Evolutionary conservation across 352 stramenopile genomes (phyloP), one percentile per base, ranked within the genome.

Genomic region (Phytophthora ramorum): DNA sequence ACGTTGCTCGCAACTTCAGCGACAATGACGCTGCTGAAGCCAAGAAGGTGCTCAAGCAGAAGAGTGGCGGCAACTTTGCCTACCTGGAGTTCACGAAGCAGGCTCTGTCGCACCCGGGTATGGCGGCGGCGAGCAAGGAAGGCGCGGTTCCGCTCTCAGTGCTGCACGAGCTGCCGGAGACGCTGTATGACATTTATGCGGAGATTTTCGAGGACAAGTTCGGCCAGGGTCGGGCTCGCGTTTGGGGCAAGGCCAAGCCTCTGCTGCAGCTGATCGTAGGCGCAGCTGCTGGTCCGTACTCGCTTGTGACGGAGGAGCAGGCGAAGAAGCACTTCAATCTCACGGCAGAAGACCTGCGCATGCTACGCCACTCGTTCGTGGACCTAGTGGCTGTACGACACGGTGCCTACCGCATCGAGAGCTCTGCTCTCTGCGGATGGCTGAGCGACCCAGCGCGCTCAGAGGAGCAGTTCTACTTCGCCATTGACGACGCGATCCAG

Each of bases 201-300:
- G 83, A 93, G 64, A 93, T 96, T 40, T 96, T 96, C 46, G 83
- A 96, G 49, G 88, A 96, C 63, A 96, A 96, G 69, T 96, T 94
- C 50, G 88, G 88, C 26, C 77, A 88, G 26, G 86, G 83, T 12
- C 81, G 76, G 19, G 83, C 63, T n/a, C 88, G 86, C 19, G 54
- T 91, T n/a, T 96, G 88, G 88, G 73, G 74, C 34, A 93, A 93
- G 64, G 85, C 75, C 1, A 79, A 92, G 24, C 85, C 84, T 8
- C 74, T 94, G 38, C 66, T 96, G 2, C 65, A 91, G 62, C 73
- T 93, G 35, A 85, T 94, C 58, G 78, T 92, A 7, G 76, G 82
- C 5, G 82, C 88, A 32, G 82, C 88, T 7, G 74, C 79, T 4
- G 82, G 87, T 1, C 85, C 88, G 40, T 93, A 92, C 64, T 79